Conservation (phyloP, 257 asterid species). For the Perilla frutescens region DNA sequence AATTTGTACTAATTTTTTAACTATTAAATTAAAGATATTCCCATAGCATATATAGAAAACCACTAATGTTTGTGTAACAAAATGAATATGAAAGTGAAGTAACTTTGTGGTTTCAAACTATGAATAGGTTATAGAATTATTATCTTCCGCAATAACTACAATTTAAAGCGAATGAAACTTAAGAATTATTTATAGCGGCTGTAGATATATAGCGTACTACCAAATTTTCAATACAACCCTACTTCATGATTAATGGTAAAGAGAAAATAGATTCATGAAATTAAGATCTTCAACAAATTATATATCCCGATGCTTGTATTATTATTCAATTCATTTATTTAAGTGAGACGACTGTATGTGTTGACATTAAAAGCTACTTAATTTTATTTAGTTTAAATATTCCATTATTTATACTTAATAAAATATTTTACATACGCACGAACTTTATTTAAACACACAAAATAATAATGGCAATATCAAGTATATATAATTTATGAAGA, state of each 20-base stretch:
- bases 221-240: background rate
- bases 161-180: slow-evolving; percentile 29
- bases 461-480: no score
- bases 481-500: no score
- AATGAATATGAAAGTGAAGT: background rate
- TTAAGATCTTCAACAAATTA: background rate
- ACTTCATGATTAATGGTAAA: background rate
- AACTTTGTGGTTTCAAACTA: slow-evolving; percentile 8
- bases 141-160: background rate
- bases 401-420: background rate
- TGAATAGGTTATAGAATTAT: slow-evolving; percentile 16
- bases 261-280: background rate
- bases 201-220: slow-evolving; percentile 3
- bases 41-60: background rate
- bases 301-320: background rate
- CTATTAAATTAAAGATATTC: background rate
- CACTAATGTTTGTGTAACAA: background rate
- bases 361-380: background rate
- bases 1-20: no score
- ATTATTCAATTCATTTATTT: background rate
- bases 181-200: slow-evolving; percentile 11
- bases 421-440: no score
- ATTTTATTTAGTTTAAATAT: no score
- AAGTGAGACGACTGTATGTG: background rate
- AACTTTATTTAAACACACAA: no score